Percentiles rank a stretch among this genome's conserved stretches.
Conservation (phyloP, 1,284 basidiomycete genomes). For the Peniophora sp. region DNA sequence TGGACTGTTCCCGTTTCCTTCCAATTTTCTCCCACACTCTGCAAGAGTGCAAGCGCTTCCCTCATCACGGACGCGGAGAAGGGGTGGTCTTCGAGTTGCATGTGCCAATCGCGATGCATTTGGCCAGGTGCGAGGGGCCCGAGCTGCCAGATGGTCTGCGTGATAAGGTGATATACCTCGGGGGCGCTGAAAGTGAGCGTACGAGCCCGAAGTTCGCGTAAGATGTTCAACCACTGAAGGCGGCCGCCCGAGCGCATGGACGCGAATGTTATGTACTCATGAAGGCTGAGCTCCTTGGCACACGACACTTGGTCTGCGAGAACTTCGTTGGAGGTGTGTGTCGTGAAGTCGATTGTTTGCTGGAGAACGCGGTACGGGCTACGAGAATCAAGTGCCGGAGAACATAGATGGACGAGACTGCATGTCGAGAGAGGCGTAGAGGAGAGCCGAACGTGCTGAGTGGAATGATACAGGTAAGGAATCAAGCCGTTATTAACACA, state of each 20-base stretch:
- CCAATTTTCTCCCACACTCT: constrained; percentile 28
- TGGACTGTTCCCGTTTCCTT: constrained; percentile 26
- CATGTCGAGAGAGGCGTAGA: background rate
- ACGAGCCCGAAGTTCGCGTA: constrained; percentile 29
- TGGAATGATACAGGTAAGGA: constrained; percentile 15
- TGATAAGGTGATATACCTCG: constrained; percentile 31
- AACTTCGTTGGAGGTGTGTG: constrained; percentile 33
- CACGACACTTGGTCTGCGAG: constrained; percentile 33
- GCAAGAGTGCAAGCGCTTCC: constrained; percentile 21
- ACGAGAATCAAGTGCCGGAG: constrained; percentile 18
- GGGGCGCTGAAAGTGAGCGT: constrained; percentile 26
- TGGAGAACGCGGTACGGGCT: constrained; percentile 28
- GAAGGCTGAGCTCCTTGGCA: constrained; percentile 12
- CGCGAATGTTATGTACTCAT: constrained; percentile 36
- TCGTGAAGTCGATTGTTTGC: constrained; percentile 25
- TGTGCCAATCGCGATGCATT: constrained; percentile 13
- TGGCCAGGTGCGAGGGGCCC: constrained; percentile 19
- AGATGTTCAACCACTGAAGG: constrained; percentile 44
- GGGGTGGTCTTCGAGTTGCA: constrained; percentile 10
- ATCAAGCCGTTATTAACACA: constrained; percentile 28
- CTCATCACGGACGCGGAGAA: constrained; percentile 27
- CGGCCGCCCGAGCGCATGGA: constrained; percentile 31
- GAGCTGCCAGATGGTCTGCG: constrained; percentile 34
- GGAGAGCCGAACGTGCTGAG: background rate
- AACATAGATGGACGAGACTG: constrained; percentile 19